Conservation (phyloP, 371 early-diverging fungal genomes). For the Smittium culicis region DNA sequence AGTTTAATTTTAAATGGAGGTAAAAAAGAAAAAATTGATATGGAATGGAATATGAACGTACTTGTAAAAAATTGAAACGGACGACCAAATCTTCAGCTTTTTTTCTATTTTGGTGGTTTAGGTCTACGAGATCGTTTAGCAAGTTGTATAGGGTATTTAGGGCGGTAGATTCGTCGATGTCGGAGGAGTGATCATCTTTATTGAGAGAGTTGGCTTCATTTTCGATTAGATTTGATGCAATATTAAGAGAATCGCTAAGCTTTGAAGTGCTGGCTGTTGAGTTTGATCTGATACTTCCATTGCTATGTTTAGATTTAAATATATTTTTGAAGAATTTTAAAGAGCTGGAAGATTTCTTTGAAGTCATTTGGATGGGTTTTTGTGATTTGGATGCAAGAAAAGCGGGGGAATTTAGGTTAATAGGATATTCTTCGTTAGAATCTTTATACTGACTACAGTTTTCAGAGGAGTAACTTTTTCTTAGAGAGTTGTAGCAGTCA, state of each 20-base stretch:
- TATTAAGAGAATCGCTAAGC: not conserved
- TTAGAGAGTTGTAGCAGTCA: conserved; percentile 1
- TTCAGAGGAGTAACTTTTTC: not conserved
- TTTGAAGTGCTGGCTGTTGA: not conserved
- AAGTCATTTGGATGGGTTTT: not conserved
- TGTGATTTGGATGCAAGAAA: not conserved
- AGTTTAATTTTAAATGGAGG: not conserved
- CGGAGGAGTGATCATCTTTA: not conserved
- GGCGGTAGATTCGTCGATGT: not conserved
- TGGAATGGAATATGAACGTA: conserved; percentile 9
- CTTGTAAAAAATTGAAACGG: conserved; percentile 6
- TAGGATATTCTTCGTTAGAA: not conserved
- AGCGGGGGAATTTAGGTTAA: not conserved
- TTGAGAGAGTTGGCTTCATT: not conserved
- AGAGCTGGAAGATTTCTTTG: not conserved
- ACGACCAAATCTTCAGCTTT: conserved; percentile 13
- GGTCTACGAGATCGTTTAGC: conserved; percentile 12
- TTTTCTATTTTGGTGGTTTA: conserved; percentile 10
- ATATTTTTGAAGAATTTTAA: conserved; percentile 2
- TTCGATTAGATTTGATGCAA: not conserved
- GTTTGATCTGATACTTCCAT: not conserved
- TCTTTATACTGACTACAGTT: not conserved
- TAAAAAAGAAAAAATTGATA: not conserved
- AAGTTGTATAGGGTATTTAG: conserved; percentile 10
- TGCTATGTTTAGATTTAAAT: not conserved